phyloP scores from a whole-genome alignment of 2,329 filamentous ascomycete genomes.

The Fusarium domesticum region DNA sequence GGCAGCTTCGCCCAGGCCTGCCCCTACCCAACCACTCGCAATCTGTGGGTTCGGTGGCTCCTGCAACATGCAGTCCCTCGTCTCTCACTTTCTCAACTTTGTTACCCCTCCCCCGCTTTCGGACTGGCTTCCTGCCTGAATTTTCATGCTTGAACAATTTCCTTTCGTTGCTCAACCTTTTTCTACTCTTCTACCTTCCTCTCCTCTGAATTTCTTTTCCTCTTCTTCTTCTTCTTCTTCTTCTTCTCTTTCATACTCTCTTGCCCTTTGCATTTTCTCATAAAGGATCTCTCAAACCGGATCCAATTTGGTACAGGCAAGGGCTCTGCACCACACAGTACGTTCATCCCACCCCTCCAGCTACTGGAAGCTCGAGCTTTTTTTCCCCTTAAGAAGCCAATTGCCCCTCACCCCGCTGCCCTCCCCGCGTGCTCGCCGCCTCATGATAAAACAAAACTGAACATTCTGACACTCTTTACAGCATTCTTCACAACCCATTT shows the following conservation, averaged over 20 bases:
- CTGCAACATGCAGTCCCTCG: conserved; percentile 5
- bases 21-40: not conserved
- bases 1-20: too few species aligned
- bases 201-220: conserved; percentile 21
- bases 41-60: conserved; percentile 5
- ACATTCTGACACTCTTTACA: conserved; percentile 13
- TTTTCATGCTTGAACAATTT: conserved; percentile 19
- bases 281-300: conserved; percentile 26
- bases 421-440: conserved; percentile 24
- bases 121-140: conserved; percentile 27
- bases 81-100: conserved; percentile 9
- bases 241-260: conserved; percentile 7
- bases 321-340: conserved; percentile 27
- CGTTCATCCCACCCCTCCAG: conserved; percentile 6
- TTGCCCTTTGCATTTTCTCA: conserved; percentile 23
- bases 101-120: conserved; percentile 38
- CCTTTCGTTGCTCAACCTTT: conserved; percentile 18
- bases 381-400: conserved; percentile 1
- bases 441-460: conserved; percentile 5
- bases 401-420: conserved; percentile 24
- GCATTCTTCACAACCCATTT: conserved; percentile 13
- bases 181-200: conserved; percentile 21
- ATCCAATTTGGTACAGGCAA: conserved; percentile 30
- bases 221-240: conserved; percentile 15
- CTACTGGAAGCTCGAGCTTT: conserved; percentile 5